Percentiles rank a stretch among this genome's conserved stretches.
Evolutionary conservation across 768 basidiomycete species (phyloP).

Genomic region (button mushroom (Agaricus bisporus)): DNA sequence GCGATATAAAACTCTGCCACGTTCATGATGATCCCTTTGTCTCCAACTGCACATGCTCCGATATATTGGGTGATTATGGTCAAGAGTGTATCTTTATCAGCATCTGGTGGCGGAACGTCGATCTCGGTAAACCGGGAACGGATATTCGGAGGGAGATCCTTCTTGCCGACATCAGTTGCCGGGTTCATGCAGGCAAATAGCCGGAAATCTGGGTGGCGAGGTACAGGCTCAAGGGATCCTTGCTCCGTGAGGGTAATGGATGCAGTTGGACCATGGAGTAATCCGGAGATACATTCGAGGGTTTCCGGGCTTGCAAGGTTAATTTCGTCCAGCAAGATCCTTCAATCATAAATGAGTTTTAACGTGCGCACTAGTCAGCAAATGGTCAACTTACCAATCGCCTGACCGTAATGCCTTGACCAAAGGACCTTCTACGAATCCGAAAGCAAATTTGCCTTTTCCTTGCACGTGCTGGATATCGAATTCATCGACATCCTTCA

Average conservation of each 20-base stretch:
- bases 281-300: slow-evolving; percentile 83
- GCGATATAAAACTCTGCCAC: slow-evolving; percentile 85
- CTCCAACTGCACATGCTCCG: slow-evolving; percentile 73
- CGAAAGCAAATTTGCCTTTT: slow-evolving; percentile 87
- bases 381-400: slow-evolving; percentile 66
- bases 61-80: slow-evolving; percentile 89
- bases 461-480: slow-evolving; percentile 85
- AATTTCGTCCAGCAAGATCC: slow-evolving; percentile 94
- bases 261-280: slow-evolving; percentile 78
- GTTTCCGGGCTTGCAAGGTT: slow-evolving; percentile 94
- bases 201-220: slow-evolving; percentile 92
- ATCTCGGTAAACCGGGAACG: slow-evolving; percentile 92
- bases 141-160: slow-evolving; percentile 88
- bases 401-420: slow-evolving; percentile 83
- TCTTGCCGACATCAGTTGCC: slow-evolving; percentile 97
- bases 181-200: slow-evolving; percentile 99
- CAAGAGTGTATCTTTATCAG: slow-evolving; percentile 84
- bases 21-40: slow-evolving; percentile 84
- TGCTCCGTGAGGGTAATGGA: slow-evolving; percentile 93
- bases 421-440: slow-evolving; percentile 94
- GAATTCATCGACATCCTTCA: slow-evolving; percentile 67
- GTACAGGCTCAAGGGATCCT: slow-evolving; percentile 83
- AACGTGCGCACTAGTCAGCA: background rate
- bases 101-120: slow-evolving; percentile 90
- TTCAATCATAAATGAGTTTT: slow-evolving; percentile 22